These are phyloP conservation scores for Lanmaoa pseudosensibilis DNA, from an alignment of 768 basidiomycete species.

Conservation along the genomic window DNA sequence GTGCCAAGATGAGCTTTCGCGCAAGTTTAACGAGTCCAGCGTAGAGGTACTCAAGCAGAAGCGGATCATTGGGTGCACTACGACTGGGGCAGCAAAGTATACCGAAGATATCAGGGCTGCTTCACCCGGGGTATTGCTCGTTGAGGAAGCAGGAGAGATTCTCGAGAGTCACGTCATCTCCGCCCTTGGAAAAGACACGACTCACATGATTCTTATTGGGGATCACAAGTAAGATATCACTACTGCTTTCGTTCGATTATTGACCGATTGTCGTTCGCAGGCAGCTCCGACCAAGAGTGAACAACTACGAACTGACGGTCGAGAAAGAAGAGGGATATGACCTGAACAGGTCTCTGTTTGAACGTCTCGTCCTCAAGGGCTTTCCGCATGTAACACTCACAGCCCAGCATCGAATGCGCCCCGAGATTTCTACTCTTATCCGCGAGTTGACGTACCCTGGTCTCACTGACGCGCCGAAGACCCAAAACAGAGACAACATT, in stretches of 20 bases:
- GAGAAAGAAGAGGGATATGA: constrained; percentile 70
- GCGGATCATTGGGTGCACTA: constrained; percentile 66
- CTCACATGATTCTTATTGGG: constrained; percentile 65
- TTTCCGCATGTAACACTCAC: constrained; percentile 60
- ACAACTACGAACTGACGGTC: constrained; percentile 60
- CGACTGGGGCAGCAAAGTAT: constrained; percentile 68
- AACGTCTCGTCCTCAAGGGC: constrained; percentile 59
- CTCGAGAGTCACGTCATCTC: constrained; percentile 67
- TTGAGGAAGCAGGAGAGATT: constrained; percentile 76
- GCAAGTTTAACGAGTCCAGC: constrained; percentile 37
- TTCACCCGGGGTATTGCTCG: constrained; percentile 53
- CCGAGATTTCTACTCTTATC: constrained; percentile 65
- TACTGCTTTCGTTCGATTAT: neutral
- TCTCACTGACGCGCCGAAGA: constrained; percentile 53
- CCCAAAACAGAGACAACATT: constrained; percentile 49
- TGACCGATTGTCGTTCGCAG: constrained; percentile 32
- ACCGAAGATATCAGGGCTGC: constrained; percentile 44
- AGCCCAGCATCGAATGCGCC: constrained; percentile 72
- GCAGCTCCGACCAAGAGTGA: constrained; percentile 73
- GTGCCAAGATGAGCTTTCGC: constrained; percentile 35
- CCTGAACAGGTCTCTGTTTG: constrained; percentile 67
- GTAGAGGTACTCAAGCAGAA: constrained; percentile 41
- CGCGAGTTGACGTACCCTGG: constrained; percentile 65
- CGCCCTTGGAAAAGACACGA: constrained; percentile 45
- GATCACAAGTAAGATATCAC: constrained; percentile 64